Percentiles rank a stretch among this genome's conserved stretches.
Conservation (phyloP, 1,284 basidiomycete genomes). For the Pisolithus thermaeus region DNA sequence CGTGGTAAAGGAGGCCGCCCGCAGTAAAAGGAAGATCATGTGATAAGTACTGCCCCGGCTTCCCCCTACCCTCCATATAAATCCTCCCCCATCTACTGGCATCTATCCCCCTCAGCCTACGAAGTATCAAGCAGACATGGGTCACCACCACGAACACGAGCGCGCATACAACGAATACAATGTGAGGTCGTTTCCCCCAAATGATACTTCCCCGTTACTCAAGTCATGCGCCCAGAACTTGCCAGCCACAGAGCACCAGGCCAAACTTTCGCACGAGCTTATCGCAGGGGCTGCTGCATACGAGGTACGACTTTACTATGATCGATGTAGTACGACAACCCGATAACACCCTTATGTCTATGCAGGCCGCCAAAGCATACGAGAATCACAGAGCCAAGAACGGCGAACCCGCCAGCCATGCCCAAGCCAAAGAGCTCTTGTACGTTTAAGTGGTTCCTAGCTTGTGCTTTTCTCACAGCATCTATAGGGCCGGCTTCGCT, state of each 20-base stretch:
- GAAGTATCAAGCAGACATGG: background rate
- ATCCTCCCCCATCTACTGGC: no score
- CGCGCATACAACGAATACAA: background rate
- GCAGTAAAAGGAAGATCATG: no score
- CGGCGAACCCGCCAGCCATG: conserved; percentile 2
- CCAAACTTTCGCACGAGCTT: conserved; percentile 1
- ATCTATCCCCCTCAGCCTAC: background rate
- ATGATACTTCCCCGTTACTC: background rate
- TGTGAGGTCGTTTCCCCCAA: background rate
- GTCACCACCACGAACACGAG: background rate
- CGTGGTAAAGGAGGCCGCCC: no score
- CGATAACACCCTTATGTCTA: background rate
- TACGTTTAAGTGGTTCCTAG: background rate
- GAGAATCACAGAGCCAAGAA: conserved; percentile 1
- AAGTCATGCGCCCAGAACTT: background rate
- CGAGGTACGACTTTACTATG: background rate
- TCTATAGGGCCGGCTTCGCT: conserved; percentile 21
- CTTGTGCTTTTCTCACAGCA: conserved; percentile 37
- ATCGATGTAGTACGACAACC: background rate
- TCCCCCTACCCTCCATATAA: no score
- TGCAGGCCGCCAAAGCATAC: conserved; percentile 8
- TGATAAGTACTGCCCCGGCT: no score
- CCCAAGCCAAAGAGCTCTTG: conserved; percentile 4
- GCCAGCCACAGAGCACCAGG: conserved; percentile 7
- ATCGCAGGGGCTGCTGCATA: background rate